These are phyloP conservation scores for Xylaria telfairii DNA, from an alignment of 495 filamentous ascomycete genomes.

Conservation along the genomic window DNA sequence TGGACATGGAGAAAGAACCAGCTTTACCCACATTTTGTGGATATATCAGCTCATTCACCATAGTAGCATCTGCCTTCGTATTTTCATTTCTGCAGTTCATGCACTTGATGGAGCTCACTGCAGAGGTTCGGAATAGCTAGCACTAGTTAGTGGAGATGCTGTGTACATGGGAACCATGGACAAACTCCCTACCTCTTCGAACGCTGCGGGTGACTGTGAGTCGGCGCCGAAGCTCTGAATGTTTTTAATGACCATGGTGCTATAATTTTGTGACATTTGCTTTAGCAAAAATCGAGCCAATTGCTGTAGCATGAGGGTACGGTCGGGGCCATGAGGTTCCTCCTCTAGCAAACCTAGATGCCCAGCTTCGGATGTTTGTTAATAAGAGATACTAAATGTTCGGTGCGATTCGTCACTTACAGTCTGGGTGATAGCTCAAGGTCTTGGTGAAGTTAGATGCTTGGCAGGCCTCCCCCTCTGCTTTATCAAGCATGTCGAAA, in stretches of 20 bases:
- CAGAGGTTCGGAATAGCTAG: slow-evolving; percentile 47
- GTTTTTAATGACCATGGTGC: slow-evolving; percentile 59
- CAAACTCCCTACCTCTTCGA: slow-evolving; percentile 36
- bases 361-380: slow-evolving; percentile 53
- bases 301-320: slow-evolving; percentile 77
- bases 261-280: slow-evolving; percentile 73
- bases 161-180: background rate
- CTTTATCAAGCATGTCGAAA: slow-evolving; percentile 98
- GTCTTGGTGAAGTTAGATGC: slow-evolving; percentile 96
- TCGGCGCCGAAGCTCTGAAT: slow-evolving; percentile 38
- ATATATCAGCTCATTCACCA: slow-evolving; percentile 86
- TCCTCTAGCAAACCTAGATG: slow-evolving; percentile 83
- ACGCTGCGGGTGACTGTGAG: slow-evolving; percentile 24
- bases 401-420: slow-evolving; percentile 38
- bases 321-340: slow-evolving; percentile 65
- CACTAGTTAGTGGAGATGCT: slow-evolving; percentile 10
- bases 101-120: slow-evolving; percentile 70
- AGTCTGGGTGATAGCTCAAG: slow-evolving; percentile 76
- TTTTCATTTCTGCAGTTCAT: slow-evolving; percentile 82
- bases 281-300: slow-evolving; percentile 79
- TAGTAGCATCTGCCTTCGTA: slow-evolving; percentile 67
- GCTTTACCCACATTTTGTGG: slow-evolving; percentile 58
- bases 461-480: slow-evolving; percentile 89
- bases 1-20: slow-evolving; percentile 21
- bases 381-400: slow-evolving; percentile 19